These are phyloP conservation scores for Aotearoamyces nothofagi DNA, from an alignment of 2,329 filamentous ascomycete species.

Conservation along the genomic window DNA sequence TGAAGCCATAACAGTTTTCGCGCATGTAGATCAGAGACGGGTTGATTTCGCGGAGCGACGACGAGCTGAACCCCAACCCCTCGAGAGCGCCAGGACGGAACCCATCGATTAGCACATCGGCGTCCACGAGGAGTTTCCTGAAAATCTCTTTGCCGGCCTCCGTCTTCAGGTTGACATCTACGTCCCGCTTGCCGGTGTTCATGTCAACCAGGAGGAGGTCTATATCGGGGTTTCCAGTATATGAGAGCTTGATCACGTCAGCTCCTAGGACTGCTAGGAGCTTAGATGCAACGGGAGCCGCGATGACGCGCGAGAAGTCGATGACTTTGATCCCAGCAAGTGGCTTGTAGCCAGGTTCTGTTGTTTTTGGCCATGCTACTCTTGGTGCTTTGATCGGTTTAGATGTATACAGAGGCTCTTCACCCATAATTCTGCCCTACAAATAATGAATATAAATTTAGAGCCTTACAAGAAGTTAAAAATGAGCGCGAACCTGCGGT, in stretches of 20 bases:
- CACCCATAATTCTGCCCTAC: slow-evolving; percentile 1
- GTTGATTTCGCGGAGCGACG: slow-evolving; percentile 23
- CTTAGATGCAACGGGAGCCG: slow-evolving; percentile 25
- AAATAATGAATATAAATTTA: no score
- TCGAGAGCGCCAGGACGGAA: slow-evolving; percentile 30
- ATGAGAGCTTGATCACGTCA: slow-evolving; percentile 29
- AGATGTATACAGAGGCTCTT: neutral
- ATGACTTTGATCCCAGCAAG: slow-evolving; percentile 19
- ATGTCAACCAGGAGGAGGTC: slow-evolving; percentile 19
- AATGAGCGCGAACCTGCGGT: no score
- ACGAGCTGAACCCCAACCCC: slow-evolving; percentile 25
- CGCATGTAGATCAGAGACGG: slow-evolving; percentile 31
- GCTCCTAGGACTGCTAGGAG: slow-evolving; percentile 27
- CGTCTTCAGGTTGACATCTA: slow-evolving; percentile 29
- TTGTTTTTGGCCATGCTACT: neutral
- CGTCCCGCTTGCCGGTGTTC: slow-evolving; percentile 31
- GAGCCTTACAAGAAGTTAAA: no score
- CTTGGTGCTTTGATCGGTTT: neutral
- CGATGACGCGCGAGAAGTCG: slow-evolving; percentile 27
- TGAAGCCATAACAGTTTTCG: slow-evolving; percentile 34
- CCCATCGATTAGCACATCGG: slow-evolving; percentile 37
- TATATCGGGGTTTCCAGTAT: slow-evolving; percentile 23
- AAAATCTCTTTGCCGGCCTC: slow-evolving; percentile 24
- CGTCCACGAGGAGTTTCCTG: slow-evolving; percentile 26
- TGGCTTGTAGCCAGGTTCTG: slow-evolving; percentile 2